phyloP scores from a whole-genome alignment of 1,284 basidiomycete genomes.

The Melanopsichium pennsylvanicum region DNA sequence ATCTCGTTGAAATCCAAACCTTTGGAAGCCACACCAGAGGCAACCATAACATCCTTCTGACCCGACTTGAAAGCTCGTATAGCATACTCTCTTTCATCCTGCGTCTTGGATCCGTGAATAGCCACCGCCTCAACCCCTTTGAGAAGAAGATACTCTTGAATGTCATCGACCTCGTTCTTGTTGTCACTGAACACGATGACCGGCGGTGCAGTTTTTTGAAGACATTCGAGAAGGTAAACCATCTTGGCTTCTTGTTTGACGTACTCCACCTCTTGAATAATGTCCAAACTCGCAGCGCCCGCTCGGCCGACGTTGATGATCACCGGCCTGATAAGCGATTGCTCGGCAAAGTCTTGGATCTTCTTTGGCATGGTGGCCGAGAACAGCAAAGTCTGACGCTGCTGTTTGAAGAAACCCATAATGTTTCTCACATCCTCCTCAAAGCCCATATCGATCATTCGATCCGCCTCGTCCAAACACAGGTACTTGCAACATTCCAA shows the following conservation, averaged over 20 bases:
- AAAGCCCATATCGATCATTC: conserved; percentile 99
- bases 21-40: conserved; percentile 94
- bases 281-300: conserved; percentile 95
- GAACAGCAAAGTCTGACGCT: conserved; percentile 95
- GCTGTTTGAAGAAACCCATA: conserved; percentile 96
- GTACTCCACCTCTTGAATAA: conserved; percentile 96
- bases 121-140: conserved; percentile 98
- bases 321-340: conserved; percentile 89
- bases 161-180: conserved; percentile 99
- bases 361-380: conserved; percentile 99
- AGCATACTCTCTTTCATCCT: conserved; percentile 98
- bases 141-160: conserved; percentile 93
- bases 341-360: conserved; percentile 97
- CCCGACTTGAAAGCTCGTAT: conserved; percentile 97
- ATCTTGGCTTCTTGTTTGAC: conserved; percentile 99
- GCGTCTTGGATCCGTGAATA: conserved; percentile 96
- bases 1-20: conserved; percentile 98
- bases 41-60: conserved; percentile 98
- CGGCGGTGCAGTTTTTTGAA: conserved; percentile 98
- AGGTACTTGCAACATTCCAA: conserved; percentile 82
- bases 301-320: conserved; percentile 97
- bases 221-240: conserved; percentile 95
- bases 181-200: conserved; percentile 98
- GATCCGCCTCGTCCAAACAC: conserved; percentile 98
- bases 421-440: conserved; percentile 98